phyloP scores from a whole-genome alignment of 176 grass and related monocot genomes.

The Puccinellia tenuiflora region DNA sequence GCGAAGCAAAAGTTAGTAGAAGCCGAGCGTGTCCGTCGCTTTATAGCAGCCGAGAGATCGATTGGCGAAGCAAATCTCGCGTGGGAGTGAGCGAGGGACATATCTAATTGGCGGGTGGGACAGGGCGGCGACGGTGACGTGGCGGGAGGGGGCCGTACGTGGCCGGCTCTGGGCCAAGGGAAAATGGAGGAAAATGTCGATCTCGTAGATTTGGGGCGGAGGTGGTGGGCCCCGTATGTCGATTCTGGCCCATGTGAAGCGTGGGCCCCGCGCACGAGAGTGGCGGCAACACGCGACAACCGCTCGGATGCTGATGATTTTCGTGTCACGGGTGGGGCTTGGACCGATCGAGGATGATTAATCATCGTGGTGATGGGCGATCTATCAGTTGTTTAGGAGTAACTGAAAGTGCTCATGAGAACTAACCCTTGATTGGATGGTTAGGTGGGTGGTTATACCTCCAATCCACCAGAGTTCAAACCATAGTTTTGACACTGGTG shows the following conservation, averaged over 20 bases:
- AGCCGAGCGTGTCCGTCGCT: constrained; percentile 5
- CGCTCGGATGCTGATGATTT: neutral
- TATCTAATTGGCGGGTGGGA: constrained; percentile 2
- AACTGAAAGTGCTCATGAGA: neutral
- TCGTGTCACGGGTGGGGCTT: constrained; percentile 1
- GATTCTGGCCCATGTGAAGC: constrained; percentile 21
- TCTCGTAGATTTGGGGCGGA: constrained; percentile 1
- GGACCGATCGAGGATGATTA: neutral
- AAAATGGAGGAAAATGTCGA: constrained; percentile 14
- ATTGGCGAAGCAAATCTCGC: neutral
- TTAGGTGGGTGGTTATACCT: too few relatives aligned
- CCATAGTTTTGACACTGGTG: too few relatives aligned
- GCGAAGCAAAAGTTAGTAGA: neutral
- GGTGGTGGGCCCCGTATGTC: constrained; percentile 13
- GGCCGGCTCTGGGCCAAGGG: constrained; percentile 21
- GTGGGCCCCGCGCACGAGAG: constrained; percentile 4
- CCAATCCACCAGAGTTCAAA: too few relatives aligned
- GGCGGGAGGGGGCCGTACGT: constrained; percentile 11
- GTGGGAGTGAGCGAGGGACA: neutral
- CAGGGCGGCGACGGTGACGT: constrained; percentile 32
- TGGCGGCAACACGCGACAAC: neutral
- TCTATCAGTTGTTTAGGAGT: neutral
- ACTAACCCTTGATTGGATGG: too few relatives aligned
- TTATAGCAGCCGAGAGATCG: neutral
- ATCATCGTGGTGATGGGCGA: neutral